Evolutionary conservation across 1,284 basidiomycete species (phyloP).

Genomic region (Leccinum fallax): DNA sequence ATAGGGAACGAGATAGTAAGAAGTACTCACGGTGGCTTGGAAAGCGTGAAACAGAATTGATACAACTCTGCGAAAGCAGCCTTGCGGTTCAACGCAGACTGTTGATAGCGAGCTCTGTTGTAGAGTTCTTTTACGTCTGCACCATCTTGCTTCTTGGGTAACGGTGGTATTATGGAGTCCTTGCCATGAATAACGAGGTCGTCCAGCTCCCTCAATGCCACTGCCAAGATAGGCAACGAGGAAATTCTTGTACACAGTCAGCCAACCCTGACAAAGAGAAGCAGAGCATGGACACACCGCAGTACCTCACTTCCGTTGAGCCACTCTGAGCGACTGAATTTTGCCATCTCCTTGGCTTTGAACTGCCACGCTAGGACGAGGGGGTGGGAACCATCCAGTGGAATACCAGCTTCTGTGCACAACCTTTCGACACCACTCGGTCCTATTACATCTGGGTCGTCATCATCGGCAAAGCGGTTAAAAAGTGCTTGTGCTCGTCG

Average conservation of each 20-base stretch:
- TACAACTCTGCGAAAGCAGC: conserved; percentile 66
- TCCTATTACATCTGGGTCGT: conserved; percentile 59
- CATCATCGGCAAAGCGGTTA: conserved; percentile 59
- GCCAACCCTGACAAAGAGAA: not conserved
- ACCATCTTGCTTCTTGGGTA: conserved; percentile 39
- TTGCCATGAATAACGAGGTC: conserved; percentile 58
- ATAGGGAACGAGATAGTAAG: not conserved
- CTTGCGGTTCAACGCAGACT: conserved; percentile 50
- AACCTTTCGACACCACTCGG: conserved; percentile 68
- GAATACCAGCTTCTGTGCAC: conserved; percentile 63
- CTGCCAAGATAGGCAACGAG: conserved; percentile 50
- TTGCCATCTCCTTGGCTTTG: conserved; percentile 67
- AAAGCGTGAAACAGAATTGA: conserved; percentile 64
- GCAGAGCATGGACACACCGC: conserved; percentile 46
- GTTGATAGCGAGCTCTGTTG: conserved; percentile 53
- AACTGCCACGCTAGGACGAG: conserved; percentile 75
- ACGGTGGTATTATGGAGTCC: conserved; percentile 32
- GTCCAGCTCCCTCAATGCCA: conserved; percentile 61
- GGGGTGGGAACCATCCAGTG: conserved; percentile 69
- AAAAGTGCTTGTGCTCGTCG: conserved; percentile 59
- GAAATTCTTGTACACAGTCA: conserved; percentile 51
- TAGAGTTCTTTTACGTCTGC: conserved; percentile 48
- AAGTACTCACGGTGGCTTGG: conserved; percentile 63
- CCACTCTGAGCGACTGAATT: conserved; percentile 69
- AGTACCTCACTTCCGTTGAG: conserved; percentile 54